Conservation (phyloP, 2,329 filamentous ascomycete genomes). For the Aureobasidium sp. region DNA sequence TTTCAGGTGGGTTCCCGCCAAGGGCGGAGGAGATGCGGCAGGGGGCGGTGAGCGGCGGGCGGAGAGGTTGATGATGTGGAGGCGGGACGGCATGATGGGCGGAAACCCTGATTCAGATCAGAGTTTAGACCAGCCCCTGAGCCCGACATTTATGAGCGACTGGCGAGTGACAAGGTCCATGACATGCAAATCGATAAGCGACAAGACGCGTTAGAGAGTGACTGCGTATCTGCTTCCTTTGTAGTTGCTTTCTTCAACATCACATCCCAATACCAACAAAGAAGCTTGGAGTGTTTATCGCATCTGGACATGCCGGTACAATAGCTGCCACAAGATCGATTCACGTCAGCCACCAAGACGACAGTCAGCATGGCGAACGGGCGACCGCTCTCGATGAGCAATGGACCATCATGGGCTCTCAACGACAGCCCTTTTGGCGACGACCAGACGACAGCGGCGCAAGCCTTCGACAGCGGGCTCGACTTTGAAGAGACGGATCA, state of each 20-base stretch:
- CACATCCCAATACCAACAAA: background rate
- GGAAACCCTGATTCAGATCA: conserved; percentile 4
- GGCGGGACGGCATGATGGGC: background rate
- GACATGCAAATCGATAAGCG: background rate
- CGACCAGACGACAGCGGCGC: background rate
- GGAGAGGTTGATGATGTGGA: background rate
- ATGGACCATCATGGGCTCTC: conserved; percentile 5
- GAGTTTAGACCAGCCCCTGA: conserved; percentile 12
- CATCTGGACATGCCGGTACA: background rate
- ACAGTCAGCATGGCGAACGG: background rate
- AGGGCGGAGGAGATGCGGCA: background rate
- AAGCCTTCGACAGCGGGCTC: conserved; percentile 9
- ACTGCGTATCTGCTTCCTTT: background rate
- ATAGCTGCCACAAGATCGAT: background rate
- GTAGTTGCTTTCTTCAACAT: background rate
- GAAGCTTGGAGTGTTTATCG: background rate
- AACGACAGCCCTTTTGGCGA: conserved; percentile 9
- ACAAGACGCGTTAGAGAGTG: background rate
- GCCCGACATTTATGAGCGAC: background rate
- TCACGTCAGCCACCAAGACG: background rate
- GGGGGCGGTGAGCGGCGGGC: background rate
- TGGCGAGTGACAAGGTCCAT: background rate
- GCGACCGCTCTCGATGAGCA: background rate
- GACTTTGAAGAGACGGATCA: conserved; percentile 13
- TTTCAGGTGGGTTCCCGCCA: background rate